A percentile compares a stretch with the other conserved stretches of the same genome.
phyloP scores from a whole-genome alignment of 768 basidiomycete genomes.

The Podaxis mareebaensis region DNA sequence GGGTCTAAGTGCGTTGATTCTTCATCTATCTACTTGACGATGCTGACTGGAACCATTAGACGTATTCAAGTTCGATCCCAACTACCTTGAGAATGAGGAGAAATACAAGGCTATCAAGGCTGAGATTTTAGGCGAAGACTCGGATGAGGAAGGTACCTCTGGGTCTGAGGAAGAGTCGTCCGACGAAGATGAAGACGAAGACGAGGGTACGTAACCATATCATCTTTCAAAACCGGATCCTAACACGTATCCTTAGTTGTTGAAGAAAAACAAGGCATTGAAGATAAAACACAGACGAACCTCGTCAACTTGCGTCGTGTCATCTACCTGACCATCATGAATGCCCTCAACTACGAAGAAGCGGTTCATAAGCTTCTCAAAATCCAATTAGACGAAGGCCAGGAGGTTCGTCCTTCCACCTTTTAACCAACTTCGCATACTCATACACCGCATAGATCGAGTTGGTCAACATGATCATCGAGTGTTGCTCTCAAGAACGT shows the following conservation, averaged over 20 bases:
- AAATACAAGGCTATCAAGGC: conserved; percentile 89
- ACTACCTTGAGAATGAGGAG: conserved; percentile 88
- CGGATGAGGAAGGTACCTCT: conserved; percentile 62
- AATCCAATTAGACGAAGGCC: conserved; percentile 86
- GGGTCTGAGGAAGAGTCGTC: conserved; percentile 60
- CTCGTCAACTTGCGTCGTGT: conserved; percentile 90
- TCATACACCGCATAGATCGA: conserved; percentile 64
- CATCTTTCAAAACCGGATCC: background rate
- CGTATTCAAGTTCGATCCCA: conserved; percentile 92
- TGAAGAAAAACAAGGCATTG: conserved; percentile 84
- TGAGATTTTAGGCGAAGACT: conserved; percentile 92
- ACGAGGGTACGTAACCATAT: conserved; percentile 42
- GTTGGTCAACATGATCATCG: conserved; percentile 97
- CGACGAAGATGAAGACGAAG: conserved; percentile 48
- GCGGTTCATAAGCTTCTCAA: conserved; percentile 97
- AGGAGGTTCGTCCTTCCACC: conserved; percentile 66
- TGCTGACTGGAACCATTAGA: conserved; percentile 47
- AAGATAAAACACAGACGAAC: conserved; percentile 94
- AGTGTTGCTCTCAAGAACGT: conserved; percentile 99
- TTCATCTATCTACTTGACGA: background rate
- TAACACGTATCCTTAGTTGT: conserved; percentile 42
- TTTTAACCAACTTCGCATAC: background rate
- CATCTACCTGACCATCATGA: conserved; percentile 99
- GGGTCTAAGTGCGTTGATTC: conserved; percentile 74
- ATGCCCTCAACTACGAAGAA: conserved; percentile 97